Conservation (phyloP, 2,329 filamentous ascomycete genomes). For the Graphium sp. region DNA sequence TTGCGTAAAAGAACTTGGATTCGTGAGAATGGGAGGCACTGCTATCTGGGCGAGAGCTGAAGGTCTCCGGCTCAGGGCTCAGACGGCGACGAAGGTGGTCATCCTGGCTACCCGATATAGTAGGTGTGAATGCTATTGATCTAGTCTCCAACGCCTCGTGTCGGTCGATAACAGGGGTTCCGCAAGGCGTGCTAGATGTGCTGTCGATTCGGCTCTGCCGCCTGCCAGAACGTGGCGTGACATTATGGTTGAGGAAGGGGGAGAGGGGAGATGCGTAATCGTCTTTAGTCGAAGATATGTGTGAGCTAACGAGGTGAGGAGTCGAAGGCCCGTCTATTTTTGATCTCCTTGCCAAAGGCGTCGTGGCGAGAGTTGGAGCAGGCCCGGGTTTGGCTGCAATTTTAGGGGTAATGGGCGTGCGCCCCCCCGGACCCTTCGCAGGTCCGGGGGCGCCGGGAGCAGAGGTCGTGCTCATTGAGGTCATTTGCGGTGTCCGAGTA, state of each 20-base stretch:
- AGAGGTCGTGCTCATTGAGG: no score
- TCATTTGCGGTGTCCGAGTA: no score
- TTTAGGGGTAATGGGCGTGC: slow-evolving; percentile 36
- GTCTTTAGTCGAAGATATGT: slow-evolving; percentile 17
- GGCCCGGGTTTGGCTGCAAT: slow-evolving; percentile 21
- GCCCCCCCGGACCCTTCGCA: no score
- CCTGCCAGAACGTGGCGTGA: slow-evolving; percentile 64
- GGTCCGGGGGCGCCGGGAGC: no score
- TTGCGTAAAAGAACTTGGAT: slow-evolving; percentile 84
- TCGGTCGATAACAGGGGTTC: slow-evolving; percentile 34
- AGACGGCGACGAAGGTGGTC: slow-evolving; percentile 12
- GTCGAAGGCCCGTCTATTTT: no score
- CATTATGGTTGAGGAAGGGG: slow-evolving; percentile 44
- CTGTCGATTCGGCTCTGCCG: slow-evolving; percentile 59
- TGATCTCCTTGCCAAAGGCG: slow-evolving; percentile 23
- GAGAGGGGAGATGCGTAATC: slow-evolving; percentile 34
- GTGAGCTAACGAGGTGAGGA: slow-evolving; percentile 8
- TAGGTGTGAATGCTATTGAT: no score
- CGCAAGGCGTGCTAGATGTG: slow-evolving; percentile 45
- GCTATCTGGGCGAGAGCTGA: slow-evolving; percentile 2
- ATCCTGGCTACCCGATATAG: not conserved
- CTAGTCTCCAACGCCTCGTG: slow-evolving; percentile 6
- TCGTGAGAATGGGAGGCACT: no score
- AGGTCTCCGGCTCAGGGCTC: slow-evolving; percentile 6
- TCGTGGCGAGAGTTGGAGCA: no score